These are phyloP conservation scores for Oehlia diaphana DNA, from an alignment of 192 early-diverging fungal species.

Conservation along the genomic window DNA sequence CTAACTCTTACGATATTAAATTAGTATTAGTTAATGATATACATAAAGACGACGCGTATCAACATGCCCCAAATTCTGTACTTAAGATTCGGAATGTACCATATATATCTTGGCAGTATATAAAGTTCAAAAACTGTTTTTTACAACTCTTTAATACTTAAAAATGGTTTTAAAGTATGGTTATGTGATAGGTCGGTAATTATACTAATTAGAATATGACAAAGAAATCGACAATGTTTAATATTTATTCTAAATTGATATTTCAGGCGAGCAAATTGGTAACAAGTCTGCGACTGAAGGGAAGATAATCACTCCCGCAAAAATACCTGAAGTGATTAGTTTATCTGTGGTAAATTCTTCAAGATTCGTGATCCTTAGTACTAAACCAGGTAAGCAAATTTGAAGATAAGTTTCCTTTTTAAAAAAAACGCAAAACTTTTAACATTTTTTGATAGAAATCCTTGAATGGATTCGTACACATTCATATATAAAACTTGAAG, in stretches of 20 bases:
- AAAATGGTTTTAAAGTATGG: constrained; percentile 30
- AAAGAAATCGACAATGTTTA: background rate
- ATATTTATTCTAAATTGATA: background rate
- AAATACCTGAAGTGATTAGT: constrained; percentile 14
- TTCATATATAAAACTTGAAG: constrained; percentile 4
- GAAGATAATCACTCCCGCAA: constrained; percentile 6
- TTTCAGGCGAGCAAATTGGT: constrained; percentile 18
- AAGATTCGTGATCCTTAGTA: constrained; percentile 23
- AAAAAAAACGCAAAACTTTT: background rate
- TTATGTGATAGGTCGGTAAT: constrained; percentile 20
- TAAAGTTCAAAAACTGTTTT: too few relatives aligned
- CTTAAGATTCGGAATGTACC: too few relatives aligned
- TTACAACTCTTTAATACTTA: too few relatives aligned
- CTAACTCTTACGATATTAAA: too few relatives aligned
- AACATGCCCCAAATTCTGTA: too few relatives aligned
- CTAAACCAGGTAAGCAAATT: constrained; percentile 26
- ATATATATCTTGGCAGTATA: too few relatives aligned
- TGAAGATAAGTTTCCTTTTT: background rate
- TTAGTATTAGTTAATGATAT: too few relatives aligned
- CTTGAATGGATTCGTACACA: constrained; percentile 28
- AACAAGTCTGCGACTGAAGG: background rate
- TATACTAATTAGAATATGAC: background rate
- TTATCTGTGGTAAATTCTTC: constrained; percentile 26
- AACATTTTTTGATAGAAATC: constrained; percentile 18
- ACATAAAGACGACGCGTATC: too few relatives aligned